phyloP scores from a whole-genome alignment of 2,329 filamentous ascomycete genomes.

The Macrophomina tecta region DNA sequence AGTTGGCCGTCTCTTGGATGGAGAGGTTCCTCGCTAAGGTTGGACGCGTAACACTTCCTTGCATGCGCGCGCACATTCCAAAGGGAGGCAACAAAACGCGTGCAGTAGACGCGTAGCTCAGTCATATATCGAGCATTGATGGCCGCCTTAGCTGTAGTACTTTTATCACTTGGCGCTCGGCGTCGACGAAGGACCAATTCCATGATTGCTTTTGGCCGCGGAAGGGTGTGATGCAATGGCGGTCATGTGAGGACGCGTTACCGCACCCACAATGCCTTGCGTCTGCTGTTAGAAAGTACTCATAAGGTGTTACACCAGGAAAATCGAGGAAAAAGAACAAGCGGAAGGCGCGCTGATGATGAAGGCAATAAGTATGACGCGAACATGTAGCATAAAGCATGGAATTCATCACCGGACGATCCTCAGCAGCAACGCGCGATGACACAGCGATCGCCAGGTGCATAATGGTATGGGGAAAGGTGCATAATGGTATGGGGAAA shows the following conservation, averaged over 20 bases:
- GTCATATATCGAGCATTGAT: slow-evolving; percentile 23
- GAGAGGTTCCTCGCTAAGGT: slow-evolving; percentile 19
- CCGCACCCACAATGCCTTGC: slow-evolving; percentile 29
- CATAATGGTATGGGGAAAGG: neutral
- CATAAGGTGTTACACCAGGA: neutral
- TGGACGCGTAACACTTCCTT: slow-evolving; percentile 30
- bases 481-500: neutral
- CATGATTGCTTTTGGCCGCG: slow-evolving; percentile 14
- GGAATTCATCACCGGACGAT: no score
- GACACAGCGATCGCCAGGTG: slow-evolving; percentile 18
- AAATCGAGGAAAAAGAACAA: neutral
- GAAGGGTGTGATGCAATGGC: slow-evolving; percentile 8
- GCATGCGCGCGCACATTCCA: slow-evolving; percentile 33
- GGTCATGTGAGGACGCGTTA: slow-evolving; percentile 36
- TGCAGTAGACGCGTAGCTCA: slow-evolving; percentile 26
- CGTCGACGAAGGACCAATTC: slow-evolving; percentile 22
- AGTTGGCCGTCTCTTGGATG: slow-evolving; percentile 14
- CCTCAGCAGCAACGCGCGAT: neutral
- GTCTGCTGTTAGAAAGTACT: neutral
- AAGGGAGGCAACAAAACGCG: slow-evolving; percentile 25
- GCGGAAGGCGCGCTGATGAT: neutral
- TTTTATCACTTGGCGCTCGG: slow-evolving; percentile 26
- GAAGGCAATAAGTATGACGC: neutral
- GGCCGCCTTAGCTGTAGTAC: slow-evolving; percentile 20
- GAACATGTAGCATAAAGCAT: neutral